These are phyloP conservation scores for Penstemon barbatus DNA, from an alignment of 257 asterid genomes.

Conservation along the genomic window DNA sequence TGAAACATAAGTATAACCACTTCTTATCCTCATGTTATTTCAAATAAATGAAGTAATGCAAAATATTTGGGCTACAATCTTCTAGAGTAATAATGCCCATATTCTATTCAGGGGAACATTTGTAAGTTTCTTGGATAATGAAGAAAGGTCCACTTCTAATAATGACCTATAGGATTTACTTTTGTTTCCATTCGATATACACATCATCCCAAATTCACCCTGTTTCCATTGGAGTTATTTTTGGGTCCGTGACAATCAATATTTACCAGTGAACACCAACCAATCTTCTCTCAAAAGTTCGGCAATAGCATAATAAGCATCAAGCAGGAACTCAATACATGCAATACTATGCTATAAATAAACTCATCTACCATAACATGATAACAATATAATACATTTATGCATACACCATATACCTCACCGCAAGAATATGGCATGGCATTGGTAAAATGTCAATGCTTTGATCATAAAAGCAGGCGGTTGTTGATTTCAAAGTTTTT, in stretches of 20 bases:
- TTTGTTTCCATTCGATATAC: no score
- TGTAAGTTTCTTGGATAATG: not conserved
- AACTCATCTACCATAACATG: no score
- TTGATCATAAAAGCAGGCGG: no score
- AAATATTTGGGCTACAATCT: not conserved
- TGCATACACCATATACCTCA: no score
- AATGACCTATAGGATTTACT: no score
- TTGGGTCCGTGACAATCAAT: not conserved
- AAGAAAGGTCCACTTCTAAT: not conserved
- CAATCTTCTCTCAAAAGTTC: not conserved
- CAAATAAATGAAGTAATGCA: not conserved
- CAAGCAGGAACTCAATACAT: not conserved
- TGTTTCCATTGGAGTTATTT: not conserved
- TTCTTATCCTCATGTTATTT: not conserved
- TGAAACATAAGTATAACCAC: not conserved
- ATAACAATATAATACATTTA: no score
- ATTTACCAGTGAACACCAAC: not conserved
- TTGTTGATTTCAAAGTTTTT: not conserved
- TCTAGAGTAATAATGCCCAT: not conserved
- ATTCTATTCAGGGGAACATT: not conserved
- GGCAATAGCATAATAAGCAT: not conserved
- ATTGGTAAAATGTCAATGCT: no score
- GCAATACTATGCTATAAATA: not conserved
- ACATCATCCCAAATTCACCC: not conserved
- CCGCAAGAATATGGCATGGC: no score